Evolutionary conservation across 192 early-diverging fungal species (phyloP).

Genomic region (Rhizophagus sp.): DNA sequence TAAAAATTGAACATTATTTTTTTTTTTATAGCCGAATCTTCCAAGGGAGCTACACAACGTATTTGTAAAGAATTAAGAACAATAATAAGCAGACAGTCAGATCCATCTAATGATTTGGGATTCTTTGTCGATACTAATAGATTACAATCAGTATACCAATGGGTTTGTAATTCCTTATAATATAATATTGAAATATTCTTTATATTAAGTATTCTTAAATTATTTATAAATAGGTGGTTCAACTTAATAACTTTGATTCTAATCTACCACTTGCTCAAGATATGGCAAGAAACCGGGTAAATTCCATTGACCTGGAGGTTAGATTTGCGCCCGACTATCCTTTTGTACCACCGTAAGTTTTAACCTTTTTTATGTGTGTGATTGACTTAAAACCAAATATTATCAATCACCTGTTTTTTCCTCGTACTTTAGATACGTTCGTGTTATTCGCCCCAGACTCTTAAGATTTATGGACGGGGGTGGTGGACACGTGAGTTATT

Average conservation of each 20-base stretch:
- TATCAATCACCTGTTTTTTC: not conserved
- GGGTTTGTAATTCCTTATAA: constrained; percentile 13
- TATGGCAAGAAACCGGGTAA: constrained; percentile 28
- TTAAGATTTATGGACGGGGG: constrained; percentile 45
- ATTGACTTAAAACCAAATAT: not conserved
- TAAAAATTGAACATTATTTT: not conserved
- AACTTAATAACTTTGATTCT: constrained; percentile 35
- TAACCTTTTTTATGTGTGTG: not conserved
- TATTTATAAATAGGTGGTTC: constrained; percentile 19
- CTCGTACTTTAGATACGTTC: constrained; percentile 34
- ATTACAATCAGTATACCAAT: constrained; percentile 34
- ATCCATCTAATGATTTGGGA: constrained; percentile 19
- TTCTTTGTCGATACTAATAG: constrained; percentile 25
- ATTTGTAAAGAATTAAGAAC: constrained; percentile 28
- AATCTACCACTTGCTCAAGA: constrained; percentile 32
- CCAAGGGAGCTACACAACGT: constrained; percentile 32
- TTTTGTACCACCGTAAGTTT: constrained; percentile 35
- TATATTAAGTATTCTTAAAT: not conserved
- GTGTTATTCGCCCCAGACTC: constrained; percentile 42
- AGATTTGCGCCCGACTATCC: constrained; percentile 37
- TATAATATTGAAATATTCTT: not conserved
- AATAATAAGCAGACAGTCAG: constrained; percentile 23
- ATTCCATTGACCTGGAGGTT: constrained; percentile 36
- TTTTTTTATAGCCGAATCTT: constrained; percentile 19
- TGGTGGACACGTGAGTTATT: constrained; percentile 39